Base-by-base conservation (phyloP, 164 flowering plant genomes). In the Paratinospora sagittata region DNA sequence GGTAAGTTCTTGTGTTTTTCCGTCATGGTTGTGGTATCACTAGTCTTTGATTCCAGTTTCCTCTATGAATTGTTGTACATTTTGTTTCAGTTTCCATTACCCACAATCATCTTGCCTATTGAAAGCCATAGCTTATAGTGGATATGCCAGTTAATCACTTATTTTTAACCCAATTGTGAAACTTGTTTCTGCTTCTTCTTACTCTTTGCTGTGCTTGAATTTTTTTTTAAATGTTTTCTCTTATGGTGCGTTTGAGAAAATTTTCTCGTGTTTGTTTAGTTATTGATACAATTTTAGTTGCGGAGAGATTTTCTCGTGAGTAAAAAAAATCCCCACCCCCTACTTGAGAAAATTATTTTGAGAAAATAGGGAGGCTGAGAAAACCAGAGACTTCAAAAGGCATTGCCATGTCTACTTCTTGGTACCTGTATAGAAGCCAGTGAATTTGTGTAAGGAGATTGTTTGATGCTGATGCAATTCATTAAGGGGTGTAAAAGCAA, bases 1-100 rank as follows among this genome's bases (percentile, higher is more conserved):
- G 96, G 98, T 94, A 24, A 12, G 76, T 66, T 68, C 30, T 52
- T 52, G 6, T 14, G 19, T 52, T 41, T n/a, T n/a, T 27, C 11
- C 11, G 21, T 23, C 30, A 17, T 52, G 58, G 19, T 39, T 19
- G 19, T 52, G n/a, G n/a, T 17, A 14, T 16, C 58, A 16, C 19
- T 14, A 52, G 58, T 52, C 23, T 14, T 52, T 3, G 5, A 52
- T 17, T 11, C 58, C 0, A 4, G 16, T 52, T 52, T 52, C n/a
- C 21, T 52, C n/a, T 3, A 52, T 52, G 0, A 52, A 52, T 52
- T 52, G 16, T 16, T 17, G 3, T 52, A 52, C 7, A 52, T 52
- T 52, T 16, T 52, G 6, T 52, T 52, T 52, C 58, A 52, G 58
- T 19, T 16, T 14, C 58, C 58, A 52, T 11, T 16, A 4, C 58